These are phyloP conservation scores for Tolypocladium inflatum DNA, from an alignment of 2,329 filamentous ascomycete species.

Conservation along the genomic window DNA sequence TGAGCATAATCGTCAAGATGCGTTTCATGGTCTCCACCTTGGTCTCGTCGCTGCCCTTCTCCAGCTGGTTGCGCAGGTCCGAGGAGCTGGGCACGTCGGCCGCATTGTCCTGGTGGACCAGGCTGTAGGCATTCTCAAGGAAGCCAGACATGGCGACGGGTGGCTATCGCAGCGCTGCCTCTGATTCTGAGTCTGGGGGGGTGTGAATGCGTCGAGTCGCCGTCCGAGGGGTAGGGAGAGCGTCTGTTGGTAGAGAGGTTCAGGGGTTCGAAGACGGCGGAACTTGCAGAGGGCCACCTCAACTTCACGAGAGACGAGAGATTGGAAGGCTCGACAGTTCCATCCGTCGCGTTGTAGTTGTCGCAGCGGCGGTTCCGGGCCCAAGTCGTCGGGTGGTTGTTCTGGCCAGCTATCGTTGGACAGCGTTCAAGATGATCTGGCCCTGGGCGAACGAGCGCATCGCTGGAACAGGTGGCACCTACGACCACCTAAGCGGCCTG, in stretches of 20 bases:
- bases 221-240: background rate
- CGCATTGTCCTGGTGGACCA: slow-evolving; percentile 96
- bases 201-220: background rate
- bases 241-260: background rate
- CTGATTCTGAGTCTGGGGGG: background rate
- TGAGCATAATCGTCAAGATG: slow-evolving; percentile 94
- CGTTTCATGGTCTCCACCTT: slow-evolving; percentile 96
- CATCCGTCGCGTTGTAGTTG: slow-evolving; percentile 7
- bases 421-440: background rate
- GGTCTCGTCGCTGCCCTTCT: slow-evolving; percentile 86
- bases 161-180: slow-evolving; percentile 10
- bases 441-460: background rate
- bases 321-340: slow-evolving; percentile 1
- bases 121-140: slow-evolving; percentile 87
- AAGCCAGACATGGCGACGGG: slow-evolving; percentile 76
- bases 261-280: background rate
- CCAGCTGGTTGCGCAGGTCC: slow-evolving; percentile 85
- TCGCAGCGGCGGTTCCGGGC: background rate
- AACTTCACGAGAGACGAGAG: slow-evolving; percentile 7
- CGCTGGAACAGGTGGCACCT: slow-evolving; percentile 5
- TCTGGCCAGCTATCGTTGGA: background rate
- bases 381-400: background rate
- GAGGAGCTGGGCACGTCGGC: slow-evolving; percentile 84
- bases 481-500: background rate
- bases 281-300: slow-evolving; percentile 12